phyloP scores from a whole-genome alignment of 345 rosid genomes.

The Garcia nutans region DNA sequence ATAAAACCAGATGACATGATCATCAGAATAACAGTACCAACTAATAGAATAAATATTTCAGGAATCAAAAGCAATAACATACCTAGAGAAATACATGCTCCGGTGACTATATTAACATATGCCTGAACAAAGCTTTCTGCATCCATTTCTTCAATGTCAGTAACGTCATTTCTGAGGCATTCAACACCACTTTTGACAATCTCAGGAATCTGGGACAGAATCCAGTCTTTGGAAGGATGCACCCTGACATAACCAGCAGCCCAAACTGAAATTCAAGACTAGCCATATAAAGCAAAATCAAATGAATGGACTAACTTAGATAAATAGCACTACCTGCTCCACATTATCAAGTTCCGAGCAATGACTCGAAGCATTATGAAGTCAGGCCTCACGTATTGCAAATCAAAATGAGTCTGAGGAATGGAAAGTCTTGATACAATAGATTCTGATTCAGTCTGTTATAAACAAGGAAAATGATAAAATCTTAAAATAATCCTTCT shows the following conservation, averaged over 20 bases:
- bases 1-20: background rate
- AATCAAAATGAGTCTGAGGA: slow-evolving; percentile 77
- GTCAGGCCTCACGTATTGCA: slow-evolving; percentile 92
- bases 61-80: slow-evolving; percentile 23
- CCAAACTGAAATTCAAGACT: slow-evolving; percentile 21
- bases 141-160: slow-evolving; percentile 71
- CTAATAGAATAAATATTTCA: background rate
- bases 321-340: slow-evolving; percentile 66
- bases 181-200: slow-evolving; percentile 61
- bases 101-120: slow-evolving; percentile 83
- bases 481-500: background rate
- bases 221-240: slow-evolving; percentile 81
- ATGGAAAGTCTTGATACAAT: slow-evolving; percentile 73
- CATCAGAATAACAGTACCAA: background rate
- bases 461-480: slow-evolving; percentile 8
- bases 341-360: slow-evolving; percentile 93
- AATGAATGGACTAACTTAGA: slow-evolving; percentile 3
- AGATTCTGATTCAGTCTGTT: slow-evolving; percentile 83
- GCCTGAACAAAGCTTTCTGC: slow-evolving; percentile 83
- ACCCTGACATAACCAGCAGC: slow-evolving; percentile 49
- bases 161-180: slow-evolving; percentile 57
- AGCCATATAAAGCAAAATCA: slow-evolving; percentile 21
- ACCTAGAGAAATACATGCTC: slow-evolving; percentile 96
- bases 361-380: slow-evolving; percentile 97
- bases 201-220: slow-evolving; percentile 84